Evolutionary conservation across 176 grass and related monocot genomes (phyloP), one percentile per base, ranked within the genome.

Genomic region (Oryza brachyantha): DNA sequence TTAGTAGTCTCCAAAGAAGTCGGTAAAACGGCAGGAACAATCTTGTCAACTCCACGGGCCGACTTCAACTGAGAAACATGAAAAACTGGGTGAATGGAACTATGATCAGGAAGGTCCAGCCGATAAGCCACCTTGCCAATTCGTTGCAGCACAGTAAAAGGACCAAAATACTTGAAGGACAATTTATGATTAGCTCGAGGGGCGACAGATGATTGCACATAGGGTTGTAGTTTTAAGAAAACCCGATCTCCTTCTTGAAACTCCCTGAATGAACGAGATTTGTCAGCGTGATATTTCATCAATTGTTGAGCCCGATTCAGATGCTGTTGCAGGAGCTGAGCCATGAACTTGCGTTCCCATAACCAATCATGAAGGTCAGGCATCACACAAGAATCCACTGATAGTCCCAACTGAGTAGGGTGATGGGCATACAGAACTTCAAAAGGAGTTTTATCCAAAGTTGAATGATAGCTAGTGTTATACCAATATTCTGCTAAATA

Each of bases 271-370:
- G n/a, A n/a, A n/a, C n/a, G n/a, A n/a, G n/a, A 1, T 0, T 54
- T 54, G 3, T 54, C 50, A n/a, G 50, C 50, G 0, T 54, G 19
- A 0, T 7, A 1, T 1, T 54, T 54, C 50, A 54, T 54, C 2
- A n/a, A n/a, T n/a, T 54, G 50, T 0, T n/a, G 5, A 0, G 19
- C 50, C 0, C 19, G 0, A 0, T 54, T 7, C 0, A 54, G 2
- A 8, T 54, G 50, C 9, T 54, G 50, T 6, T 54, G 11, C 0
- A 54, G 3, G 0, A 54, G 6, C n/a, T 54, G 6, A 9, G 0
- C 5, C 19, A 54, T n/a, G 0, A 8, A 0, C 0, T 8, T 54
- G 0, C 50, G 7, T 8, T 54, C 19, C 0, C 8, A 0, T 1
- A 54, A 0, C 45, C 45, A 50, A 3, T 13, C 0, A 3, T 3